Evolutionary conservation across 1,284 basidiomycete genomes (phyloP).

Genomic region (Tausonia pullulans): DNA sequence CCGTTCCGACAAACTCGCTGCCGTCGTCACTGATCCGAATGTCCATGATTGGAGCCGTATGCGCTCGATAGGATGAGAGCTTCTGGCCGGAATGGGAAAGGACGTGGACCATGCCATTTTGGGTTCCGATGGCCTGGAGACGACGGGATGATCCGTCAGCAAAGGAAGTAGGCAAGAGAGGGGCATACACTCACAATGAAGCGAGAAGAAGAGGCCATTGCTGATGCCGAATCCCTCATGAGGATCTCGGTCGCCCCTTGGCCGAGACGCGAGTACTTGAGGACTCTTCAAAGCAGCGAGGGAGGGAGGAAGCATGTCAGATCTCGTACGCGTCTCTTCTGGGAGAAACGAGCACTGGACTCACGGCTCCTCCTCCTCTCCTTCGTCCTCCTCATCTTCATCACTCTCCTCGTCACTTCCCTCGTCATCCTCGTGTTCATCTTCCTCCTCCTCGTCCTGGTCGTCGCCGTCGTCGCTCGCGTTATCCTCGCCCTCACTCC

Average conservation of each 20-base stretch:
- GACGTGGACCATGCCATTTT: conserved; percentile 81
- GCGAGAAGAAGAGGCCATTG: conserved; percentile 63
- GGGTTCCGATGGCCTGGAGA: conserved; percentile 70
- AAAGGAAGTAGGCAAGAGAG: conserved; percentile 3
- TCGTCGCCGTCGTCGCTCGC: conserved; percentile 19
- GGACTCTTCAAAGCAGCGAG: conserved; percentile 34
- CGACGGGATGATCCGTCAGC: not conserved
- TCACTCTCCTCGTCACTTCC: conserved; percentile 23
- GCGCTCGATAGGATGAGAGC: conserved; percentile 82
- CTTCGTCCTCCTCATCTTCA: conserved; percentile 35
- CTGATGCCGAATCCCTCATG: conserved; percentile 75
- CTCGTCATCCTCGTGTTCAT: conserved; percentile 43
- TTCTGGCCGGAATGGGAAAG: conserved; percentile 68
- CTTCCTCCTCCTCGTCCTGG: conserved; percentile 22
- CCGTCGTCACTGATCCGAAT: conserved; percentile 66
- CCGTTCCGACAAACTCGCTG: conserved; percentile 81
- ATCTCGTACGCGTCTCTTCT: not conserved
- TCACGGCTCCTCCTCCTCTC: conserved; percentile 57
- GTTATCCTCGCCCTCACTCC: conserved; percentile 15
- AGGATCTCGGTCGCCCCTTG: conserved; percentile 68
- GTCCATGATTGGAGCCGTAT: conserved; percentile 80
- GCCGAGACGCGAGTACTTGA: conserved; percentile 79
- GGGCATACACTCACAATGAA: conserved; percentile 47
- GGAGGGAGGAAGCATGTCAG: conserved; percentile 11
- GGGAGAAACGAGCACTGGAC: conserved; percentile 23